Conservation (phyloP, 352 stramenopile genomes). For the Phytophthora podocarpi region DNA sequence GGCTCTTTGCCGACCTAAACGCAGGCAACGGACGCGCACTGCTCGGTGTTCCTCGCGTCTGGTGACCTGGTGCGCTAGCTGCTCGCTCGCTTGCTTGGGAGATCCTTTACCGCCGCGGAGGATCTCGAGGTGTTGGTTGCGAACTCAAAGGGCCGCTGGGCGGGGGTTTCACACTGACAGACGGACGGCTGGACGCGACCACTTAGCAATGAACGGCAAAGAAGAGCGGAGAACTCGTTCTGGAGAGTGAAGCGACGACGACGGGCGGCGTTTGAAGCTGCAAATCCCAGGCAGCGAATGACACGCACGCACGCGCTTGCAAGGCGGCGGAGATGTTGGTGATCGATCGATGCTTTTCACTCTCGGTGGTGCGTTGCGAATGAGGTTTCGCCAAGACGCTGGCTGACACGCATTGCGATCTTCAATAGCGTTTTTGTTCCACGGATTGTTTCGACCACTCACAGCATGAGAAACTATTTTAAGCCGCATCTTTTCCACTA, state of each 20-base stretch:
- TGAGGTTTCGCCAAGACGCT: neutral
- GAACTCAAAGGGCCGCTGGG: slow-evolving; percentile 8
- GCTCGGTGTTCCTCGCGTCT: no score
- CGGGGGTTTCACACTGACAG: slow-evolving; percentile 29
- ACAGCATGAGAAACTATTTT: neutral
- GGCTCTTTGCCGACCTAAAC: neutral
- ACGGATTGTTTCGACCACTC: slow-evolving; percentile 27
- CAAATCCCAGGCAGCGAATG: slow-evolving; percentile 14
- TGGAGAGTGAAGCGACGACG: slow-evolving; percentile 12
- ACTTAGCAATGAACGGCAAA: slow-evolving; percentile 22
- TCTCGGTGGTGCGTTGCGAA: no score
- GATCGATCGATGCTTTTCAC: no score
- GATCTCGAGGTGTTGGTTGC: slow-evolving; percentile 25
- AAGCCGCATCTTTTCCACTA: slow-evolving; percentile 11
- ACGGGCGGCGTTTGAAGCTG: neutral
- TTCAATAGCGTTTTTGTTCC: slow-evolving; percentile 36
- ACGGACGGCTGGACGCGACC: slow-evolving; percentile 14
- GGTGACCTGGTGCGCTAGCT: neutral
- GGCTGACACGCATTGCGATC: slow-evolving; percentile 27
- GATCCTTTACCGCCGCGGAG: slow-evolving; percentile 19
- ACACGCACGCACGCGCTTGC: neutral
- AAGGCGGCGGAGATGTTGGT: no score
- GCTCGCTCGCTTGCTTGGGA: neutral
- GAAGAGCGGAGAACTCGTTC: no score
- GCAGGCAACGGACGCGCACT: no score